phyloP scores from a whole-genome alignment of 2,329 filamentous ascomycete genomes.

The Hypoxylon sp. region DNA sequence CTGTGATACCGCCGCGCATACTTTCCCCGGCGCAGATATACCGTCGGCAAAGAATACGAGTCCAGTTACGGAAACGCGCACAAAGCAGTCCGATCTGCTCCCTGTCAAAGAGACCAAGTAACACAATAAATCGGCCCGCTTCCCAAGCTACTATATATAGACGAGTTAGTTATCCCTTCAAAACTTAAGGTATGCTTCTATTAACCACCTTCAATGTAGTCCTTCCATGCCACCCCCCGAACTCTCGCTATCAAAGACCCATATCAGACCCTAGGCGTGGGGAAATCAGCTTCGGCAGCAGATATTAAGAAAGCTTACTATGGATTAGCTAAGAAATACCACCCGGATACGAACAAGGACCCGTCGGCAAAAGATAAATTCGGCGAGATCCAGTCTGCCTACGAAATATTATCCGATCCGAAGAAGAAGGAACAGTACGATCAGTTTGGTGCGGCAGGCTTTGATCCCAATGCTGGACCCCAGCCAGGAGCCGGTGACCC shows the following conservation, averaged over 20 bases:
- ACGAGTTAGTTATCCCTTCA: constrained; percentile 44
- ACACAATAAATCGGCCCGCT: constrained; percentile 27
- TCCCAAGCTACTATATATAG: constrained; percentile 31
- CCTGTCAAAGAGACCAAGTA: constrained; percentile 44
- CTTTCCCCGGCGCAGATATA: constrained; percentile 62
- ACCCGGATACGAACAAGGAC: constrained; percentile 98
- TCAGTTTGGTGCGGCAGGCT: constrained; percentile 88
- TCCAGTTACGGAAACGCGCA: constrained; percentile 58
- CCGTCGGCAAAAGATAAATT: constrained; percentile 94
- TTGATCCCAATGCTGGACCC: constrained; percentile 79
- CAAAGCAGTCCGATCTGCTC: constrained; percentile 48
- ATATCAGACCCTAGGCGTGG: constrained; percentile 88
- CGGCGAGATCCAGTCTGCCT: constrained; percentile 90
- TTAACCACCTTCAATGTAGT: constrained; percentile 53
- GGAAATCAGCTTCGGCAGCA: constrained; percentile 81
- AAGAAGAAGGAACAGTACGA: constrained; percentile 95
- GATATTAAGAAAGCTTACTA: constrained; percentile 99
- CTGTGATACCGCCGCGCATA: constrained; percentile 62
- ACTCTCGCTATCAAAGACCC: constrained; percentile 78
- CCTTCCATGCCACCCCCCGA: constrained; percentile 73
- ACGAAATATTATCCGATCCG: constrained; percentile 92
- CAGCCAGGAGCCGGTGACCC: constrained; percentile 70
- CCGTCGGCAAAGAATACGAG: constrained; percentile 59
- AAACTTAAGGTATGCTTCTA: constrained; percentile 13
- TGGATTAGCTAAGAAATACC: constrained; percentile 95